Evolutionary conservation across 352 stramenopile species (phyloP).

Genomic region (Globisporangium okanoganense): DNA sequence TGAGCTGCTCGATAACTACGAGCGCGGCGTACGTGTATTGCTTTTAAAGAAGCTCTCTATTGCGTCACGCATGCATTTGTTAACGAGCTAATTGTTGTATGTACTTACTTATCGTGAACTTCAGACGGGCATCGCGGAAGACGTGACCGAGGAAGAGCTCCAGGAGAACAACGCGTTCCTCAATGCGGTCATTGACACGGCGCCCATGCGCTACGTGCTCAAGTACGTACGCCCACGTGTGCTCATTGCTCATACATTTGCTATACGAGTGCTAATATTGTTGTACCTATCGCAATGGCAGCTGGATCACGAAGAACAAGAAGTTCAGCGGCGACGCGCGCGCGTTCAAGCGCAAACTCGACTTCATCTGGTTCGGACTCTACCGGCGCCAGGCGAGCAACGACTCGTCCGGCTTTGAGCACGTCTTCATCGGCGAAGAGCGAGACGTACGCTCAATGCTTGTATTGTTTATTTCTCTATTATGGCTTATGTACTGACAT

Average conservation of each 20-base stretch:
- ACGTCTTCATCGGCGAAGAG: slow-evolving; percentile 96
- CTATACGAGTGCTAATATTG: background rate
- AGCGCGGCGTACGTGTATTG: slow-evolving; percentile 63
- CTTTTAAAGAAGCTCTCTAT: no score
- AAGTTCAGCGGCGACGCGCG: slow-evolving; percentile 70
- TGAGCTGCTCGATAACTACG: slow-evolving; percentile 89
- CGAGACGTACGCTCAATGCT: slow-evolving; percentile 79
- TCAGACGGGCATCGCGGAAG: slow-evolving; percentile 85
- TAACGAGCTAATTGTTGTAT: background rate
- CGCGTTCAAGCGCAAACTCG: slow-evolving; percentile 89
- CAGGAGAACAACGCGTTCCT: slow-evolving; percentile 91
- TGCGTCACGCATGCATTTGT: background rate
- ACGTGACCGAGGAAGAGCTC: slow-evolving; percentile 82
- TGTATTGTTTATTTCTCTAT: no score
- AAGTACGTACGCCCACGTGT: slow-evolving; percentile 37
- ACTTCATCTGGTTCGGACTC: slow-evolving; percentile 94
- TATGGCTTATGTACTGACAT: no score
- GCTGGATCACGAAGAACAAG: slow-evolving; percentile 81
- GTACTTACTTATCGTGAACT: background rate
- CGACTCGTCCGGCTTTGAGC: slow-evolving; percentile 95
- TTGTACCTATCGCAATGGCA: slow-evolving; percentile 14
- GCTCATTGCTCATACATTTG: background rate
- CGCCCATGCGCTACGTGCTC: slow-evolving; percentile 93
- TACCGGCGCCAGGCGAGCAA: slow-evolving; percentile 87
- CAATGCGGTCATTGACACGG: slow-evolving; percentile 89